Base-by-base conservation (phyloP, 2,329 filamentous ascomycete species). In the Macrophomina tecta region DNA sequence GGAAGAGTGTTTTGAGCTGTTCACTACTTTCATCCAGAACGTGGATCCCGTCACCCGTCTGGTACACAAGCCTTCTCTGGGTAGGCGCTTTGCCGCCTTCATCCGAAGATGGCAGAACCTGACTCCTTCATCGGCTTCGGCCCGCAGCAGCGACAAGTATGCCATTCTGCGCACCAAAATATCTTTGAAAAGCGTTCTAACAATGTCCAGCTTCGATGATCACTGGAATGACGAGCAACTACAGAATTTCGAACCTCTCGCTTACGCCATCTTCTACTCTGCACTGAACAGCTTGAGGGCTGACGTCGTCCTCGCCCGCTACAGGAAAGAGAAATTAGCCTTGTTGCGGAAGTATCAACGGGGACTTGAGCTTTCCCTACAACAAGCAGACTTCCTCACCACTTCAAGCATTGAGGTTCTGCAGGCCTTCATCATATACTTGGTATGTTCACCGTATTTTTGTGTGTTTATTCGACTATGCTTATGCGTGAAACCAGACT, bases 331-430 rank as follows among this genome's bases (percentile, higher is more conserved):
- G 3, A 79, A 76, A 66, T 74, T 77, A 45, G 67, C 72, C 0
- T 69, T 79, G 4, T 62, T 78, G 14, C 71, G 72, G 23, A 73
- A 73, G 18, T 77, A 73, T 48, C 75, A 78, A 65, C 68, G 76
- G 7, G 77, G 77, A 14, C 65, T 78, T 2, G 77, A 79, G 56
- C 74, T 79, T 23, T 73, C 74, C 6, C 70, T 79, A 14, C 74
- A 76, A 12, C 68, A 77, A 55, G 77, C 75, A 51, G 76, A 78
- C 49, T 79, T 78, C 36, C 65, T 79, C 14, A 79, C 76, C 11
- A 78, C 75, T 34, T 75, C 76, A 30, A 78, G 71, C 40, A 69
- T 78, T 2, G 77, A 79, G 45, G 72, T 79, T 1, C 73, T 79
- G 7, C 77, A 79, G 64, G 77, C 72, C 2, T 78, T 79, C 36